A percentile compares a stretch with the other conserved stretches of the same genome.
These are phyloP conservation scores for Pleurotus tuoliensis DNA, from an alignment of 768 basidiomycete genomes.

Conservation along the genomic window DNA sequence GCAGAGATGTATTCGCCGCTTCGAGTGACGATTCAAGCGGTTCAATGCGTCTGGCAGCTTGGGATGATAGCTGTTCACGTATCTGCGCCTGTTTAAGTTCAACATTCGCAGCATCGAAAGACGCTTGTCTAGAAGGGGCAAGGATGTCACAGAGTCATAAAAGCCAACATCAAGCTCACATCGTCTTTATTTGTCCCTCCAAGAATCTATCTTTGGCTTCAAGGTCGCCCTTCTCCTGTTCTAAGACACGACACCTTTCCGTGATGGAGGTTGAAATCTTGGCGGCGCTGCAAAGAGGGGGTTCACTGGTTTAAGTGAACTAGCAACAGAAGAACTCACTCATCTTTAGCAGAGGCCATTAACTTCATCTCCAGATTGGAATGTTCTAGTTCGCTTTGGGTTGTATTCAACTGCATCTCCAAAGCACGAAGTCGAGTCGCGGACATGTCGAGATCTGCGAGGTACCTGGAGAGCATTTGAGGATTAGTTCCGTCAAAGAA, in stretches of 20 bases:
- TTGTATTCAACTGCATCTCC: constrained; percentile 3
- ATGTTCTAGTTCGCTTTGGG: background rate
- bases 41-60: background rate
- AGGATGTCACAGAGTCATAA: too few species aligned
- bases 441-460: background rate
- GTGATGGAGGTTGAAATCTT: background rate
- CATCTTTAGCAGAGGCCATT: background rate
- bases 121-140: background rate
- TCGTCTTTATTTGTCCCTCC: background rate
- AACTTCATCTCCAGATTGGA: background rate
- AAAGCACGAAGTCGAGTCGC: background rate
- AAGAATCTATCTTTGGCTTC: background rate
- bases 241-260: background rate
- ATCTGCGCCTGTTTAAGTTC: background rate
- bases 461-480: background rate
- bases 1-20: background rate
- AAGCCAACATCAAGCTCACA: background rate
- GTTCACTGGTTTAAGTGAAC: background rate
- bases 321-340: background rate
- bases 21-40: background rate
- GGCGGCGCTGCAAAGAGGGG: background rate
- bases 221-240: background rate
- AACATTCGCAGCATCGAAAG: background rate
- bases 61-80: background rate
- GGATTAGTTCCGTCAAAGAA: background rate